Conservation (phyloP, 176 grass and related monocot genomes). For the Triticum dicoccoides region DNA sequence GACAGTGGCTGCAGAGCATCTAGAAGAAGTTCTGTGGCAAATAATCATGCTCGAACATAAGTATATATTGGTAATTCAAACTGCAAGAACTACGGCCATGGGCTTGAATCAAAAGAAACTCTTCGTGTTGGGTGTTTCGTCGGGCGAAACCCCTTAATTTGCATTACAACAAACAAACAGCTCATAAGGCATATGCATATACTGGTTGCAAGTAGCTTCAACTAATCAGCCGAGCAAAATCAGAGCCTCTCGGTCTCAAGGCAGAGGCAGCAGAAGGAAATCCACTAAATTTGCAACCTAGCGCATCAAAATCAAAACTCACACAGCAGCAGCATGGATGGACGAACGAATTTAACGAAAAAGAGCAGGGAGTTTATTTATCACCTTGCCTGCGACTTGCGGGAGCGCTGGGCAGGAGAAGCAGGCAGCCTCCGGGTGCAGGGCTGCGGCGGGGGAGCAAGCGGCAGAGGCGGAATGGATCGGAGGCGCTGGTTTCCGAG, state of each 20-base stretch:
- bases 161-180: constrained; percentile 30
- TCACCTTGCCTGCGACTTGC: background rate
- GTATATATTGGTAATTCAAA: background rate
- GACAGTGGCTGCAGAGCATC: background rate
- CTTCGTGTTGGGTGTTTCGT: background rate
- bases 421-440: background rate
- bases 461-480: background rate
- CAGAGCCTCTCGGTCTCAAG: background rate
- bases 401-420: background rate
- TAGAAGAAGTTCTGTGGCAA: background rate
- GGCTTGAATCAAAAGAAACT: background rate
- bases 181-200: background rate
- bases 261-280: background rate
- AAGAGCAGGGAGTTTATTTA: background rate
- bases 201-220: background rate
- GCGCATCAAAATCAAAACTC: background rate
- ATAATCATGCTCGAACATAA: background rate
- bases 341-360: background rate
- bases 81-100: background rate
- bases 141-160: background rate
- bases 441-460: background rate
- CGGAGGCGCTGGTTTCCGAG: background rate
- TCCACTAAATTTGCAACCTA: background rate
- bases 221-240: background rate
- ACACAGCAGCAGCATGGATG: background rate